phyloP scores from a whole-genome alignment of 1,139 yeast species.

The Magnusiomyces suaveolens region DNA sequence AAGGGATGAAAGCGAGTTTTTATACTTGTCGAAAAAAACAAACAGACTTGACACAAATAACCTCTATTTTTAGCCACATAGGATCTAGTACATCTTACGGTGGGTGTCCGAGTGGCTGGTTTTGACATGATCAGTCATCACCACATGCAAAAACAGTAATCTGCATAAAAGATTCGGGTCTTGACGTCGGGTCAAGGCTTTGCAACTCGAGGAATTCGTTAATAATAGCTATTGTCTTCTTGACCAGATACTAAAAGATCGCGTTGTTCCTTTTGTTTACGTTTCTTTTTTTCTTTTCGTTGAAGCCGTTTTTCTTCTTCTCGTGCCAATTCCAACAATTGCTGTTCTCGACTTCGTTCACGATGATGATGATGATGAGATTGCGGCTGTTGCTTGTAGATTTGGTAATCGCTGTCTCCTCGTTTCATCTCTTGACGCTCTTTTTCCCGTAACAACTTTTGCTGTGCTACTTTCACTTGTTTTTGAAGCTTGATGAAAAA shows the following conservation, averaged over 20 bases:
- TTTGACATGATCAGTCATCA: too few species aligned
- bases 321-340: neutral
- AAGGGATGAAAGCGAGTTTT: constrained; percentile 16
- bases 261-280: neutral
- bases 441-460: neutral
- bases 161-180: too few species aligned
- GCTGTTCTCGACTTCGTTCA: neutral
- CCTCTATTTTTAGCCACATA: constrained; percentile 1
- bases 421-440: neutral
- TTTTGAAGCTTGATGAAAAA: neutral
- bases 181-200: too few species aligned
- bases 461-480: neutral
- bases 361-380: neutral
- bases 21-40: neutral
- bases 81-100: neutral
- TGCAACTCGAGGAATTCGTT: too few species aligned
- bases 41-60: neutral
- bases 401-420: neutral
- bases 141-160: too few species aligned
- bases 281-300: neutral
- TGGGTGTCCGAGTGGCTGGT: constrained; percentile 2
- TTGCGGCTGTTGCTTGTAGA: neutral
- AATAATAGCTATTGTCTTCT: too few species aligned
- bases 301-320: neutral
- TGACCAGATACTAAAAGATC: neutral